phyloP scores from a whole-genome alignment of 441 rosid genomes.

The Lepidium campestre region DNA sequence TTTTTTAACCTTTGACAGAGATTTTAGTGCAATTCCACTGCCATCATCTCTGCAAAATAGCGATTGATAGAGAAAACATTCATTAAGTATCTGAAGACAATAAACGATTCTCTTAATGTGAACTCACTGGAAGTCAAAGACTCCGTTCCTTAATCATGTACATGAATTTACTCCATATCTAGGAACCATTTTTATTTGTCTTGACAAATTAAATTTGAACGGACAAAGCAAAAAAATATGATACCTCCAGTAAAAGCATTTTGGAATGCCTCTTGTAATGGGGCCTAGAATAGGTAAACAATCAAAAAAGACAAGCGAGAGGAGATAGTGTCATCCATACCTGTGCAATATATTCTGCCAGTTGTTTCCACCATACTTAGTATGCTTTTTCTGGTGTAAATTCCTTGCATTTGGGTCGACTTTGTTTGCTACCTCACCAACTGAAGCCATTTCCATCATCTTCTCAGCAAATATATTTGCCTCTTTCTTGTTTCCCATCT shows the following conservation, averaged over 20 bases:
- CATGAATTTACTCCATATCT: conserved; percentile 3
- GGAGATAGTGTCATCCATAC: conserved; percentile 32
- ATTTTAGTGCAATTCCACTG: conserved; percentile 73
- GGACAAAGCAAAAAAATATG: not conserved
- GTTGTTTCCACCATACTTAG: conserved; percentile 38
- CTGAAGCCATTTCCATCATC: conserved; percentile 83
- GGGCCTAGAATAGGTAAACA: not conserved
- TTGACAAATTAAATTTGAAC: not conserved
- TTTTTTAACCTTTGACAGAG: conserved; percentile 63
- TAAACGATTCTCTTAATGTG: not conserved
- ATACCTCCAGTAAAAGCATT: not conserved
- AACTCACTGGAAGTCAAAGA: not conserved
- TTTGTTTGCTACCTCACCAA: conserved; percentile 38
- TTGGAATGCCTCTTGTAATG: not conserved
- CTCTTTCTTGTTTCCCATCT: conserved; percentile 60
- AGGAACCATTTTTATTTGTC: not conserved
- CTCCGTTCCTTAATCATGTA: not conserved
- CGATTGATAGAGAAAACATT: not conserved
- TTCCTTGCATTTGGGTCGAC: conserved; percentile 28
- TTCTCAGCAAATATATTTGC: conserved; percentile 71
- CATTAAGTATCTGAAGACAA: not conserved
- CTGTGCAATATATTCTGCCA: conserved; percentile 71
- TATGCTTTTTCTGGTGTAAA: conserved; percentile 27
- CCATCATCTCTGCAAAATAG: conserved; percentile 81
- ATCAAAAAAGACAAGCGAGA: not conserved